phyloP scores from a whole-genome alignment of 148 eudicot species.

The Vaccinium darrowii region DNA sequence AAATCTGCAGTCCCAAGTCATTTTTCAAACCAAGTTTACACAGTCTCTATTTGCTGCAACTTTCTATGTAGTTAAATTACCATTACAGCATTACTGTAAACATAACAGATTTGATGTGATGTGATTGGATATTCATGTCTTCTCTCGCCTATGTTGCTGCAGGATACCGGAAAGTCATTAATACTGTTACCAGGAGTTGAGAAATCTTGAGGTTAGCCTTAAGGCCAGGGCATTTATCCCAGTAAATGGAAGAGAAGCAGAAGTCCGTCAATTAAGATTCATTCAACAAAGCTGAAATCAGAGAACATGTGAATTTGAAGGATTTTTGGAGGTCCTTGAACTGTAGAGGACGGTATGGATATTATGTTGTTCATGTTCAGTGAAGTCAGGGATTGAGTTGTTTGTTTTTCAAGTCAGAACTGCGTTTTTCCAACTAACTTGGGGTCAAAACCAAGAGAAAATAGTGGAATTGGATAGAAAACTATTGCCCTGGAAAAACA shows the following conservation, averaged over 20 bases:
- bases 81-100: background rate
- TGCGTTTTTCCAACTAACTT: too few relatives aligned
- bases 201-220: constrained; percentile 13
- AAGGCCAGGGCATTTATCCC: constrained; percentile 15
- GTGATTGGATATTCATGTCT: background rate
- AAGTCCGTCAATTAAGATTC: background rate
- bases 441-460: background rate
- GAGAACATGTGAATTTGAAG: constrained; percentile 2
- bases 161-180: constrained; percentile 96
- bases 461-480: background rate
- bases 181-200: constrained; percentile 19
- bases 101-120: background rate
- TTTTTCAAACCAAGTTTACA: background rate
- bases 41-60: background rate
- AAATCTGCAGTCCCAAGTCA: background rate
- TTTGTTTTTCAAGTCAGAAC: background rate
- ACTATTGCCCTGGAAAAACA: background rate
- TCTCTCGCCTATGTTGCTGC: constrained; percentile 23
- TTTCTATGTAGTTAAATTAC: background rate
- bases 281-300: constrained; percentile 15
- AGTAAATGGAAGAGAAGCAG: constrained; percentile 14
- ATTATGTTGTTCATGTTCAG: background rate
- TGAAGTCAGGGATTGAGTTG: background rate
- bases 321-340: background rate
- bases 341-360: background rate